Base-by-base conservation (phyloP, 148 eudicot genomes). In the Pouteria glomerata region DNA sequence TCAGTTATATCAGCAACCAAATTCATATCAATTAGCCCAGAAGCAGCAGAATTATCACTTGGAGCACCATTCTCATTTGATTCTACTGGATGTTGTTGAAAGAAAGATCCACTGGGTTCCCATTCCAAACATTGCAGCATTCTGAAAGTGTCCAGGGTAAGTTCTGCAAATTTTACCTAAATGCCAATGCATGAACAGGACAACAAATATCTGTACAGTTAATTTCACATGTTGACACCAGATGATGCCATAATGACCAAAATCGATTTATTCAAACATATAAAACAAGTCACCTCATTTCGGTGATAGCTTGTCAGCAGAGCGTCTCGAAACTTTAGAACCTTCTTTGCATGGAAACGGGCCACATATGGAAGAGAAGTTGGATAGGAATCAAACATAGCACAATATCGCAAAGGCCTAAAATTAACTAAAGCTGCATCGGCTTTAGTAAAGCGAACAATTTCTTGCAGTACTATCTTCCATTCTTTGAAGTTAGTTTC, bases 101-200 rank as follows among this genome's bases (percentile, higher is more conserved):
- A 88, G 79, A 84, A 86, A 24, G 90, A 83, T 86, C 93, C 97
- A 84, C 96, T 89, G 26, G 97, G 92, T 86, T 95, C 99, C 99
- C 99, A 95, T 85, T 95, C 99, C 81, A 95, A 85, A 81, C 94
- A 89, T 73, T 95, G 99, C 70, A 89, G 83, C 99, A 95, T 95
- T 82, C 99, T 86, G 69, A 74, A 92, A 63, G 97, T 87, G 83
- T 92, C 99, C 33, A 95, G 65, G 4, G 97, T 92, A 81, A 92
- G 79, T 73, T 95, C 99, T 57, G 97, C 94, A 82, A 87, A 95
- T 82, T 92, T 95, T 45, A 92, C 92, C 99, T 95, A 74, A 79
- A 85, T 56, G 18, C 33, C 41, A 66, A 75, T 34, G 42, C 27
- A 79, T 31, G 59, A 37, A 60, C 42, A 72, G 64, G 27, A 27